Base-by-base conservation (phyloP, 768 basidiomycete genomes). In the Russula brevipes region DNA sequence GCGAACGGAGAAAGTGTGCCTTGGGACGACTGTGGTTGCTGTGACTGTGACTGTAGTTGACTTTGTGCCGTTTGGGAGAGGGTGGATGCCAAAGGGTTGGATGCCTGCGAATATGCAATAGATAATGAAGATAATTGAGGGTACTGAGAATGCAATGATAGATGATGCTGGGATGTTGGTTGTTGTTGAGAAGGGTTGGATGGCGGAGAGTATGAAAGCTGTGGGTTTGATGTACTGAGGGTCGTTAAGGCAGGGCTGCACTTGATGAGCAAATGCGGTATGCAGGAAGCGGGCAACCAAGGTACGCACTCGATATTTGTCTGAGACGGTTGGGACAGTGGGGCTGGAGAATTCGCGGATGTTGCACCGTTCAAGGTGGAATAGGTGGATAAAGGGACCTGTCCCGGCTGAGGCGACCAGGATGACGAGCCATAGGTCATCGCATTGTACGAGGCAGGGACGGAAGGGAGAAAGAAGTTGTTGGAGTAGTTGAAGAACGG, bases 331-430 rank as follows among this genome's bases (percentile, higher is more conserved):
- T 75, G 72, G 35, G 75, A 73, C n/a, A 70, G 71, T 11, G 76
- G 71, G 6, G 72, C 56, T 35, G 46, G 76, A 66, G 76, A 70
- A 39, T 79, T 73, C 16, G 80, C 74, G 1, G 77, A 82, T 11
- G 86, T 88, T n/a, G 88, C 87, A 16, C 87, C 88, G 71, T 90
- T 89, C 53, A 90, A 74, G 51, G 84, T 83, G n/a, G 89, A 91
- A 64, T 89, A 91, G 63, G 75, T 84, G 14, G 89, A 89, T 35
- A 91, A 72, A 0, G 89, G 89, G 1, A 89, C 75, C 47, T 69
- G 57, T 9, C 73, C 69, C 1, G 75, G 71, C 8, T 77, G 70
- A 19, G 72, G 69, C 1, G 79, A 67, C 84, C 84, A 86, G 8
- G 77, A 69, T 66, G 74, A 69, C 3, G 79, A 68, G n/a, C 82